Evolutionary conservation across 768 basidiomycete species (phyloP).

Genomic region (Russula vinacea): DNA sequence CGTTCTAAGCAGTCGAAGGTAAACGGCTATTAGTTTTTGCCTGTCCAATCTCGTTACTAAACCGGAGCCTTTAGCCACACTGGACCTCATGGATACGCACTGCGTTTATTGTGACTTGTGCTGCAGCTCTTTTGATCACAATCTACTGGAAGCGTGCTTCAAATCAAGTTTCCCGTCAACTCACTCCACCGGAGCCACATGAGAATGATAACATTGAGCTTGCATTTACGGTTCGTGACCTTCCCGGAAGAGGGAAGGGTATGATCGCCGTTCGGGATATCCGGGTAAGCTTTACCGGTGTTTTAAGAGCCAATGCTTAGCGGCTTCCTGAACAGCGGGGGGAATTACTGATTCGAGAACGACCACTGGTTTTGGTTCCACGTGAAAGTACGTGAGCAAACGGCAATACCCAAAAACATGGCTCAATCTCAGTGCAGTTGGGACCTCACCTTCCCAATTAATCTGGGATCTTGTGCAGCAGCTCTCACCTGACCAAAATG

Average conservation of each 20-base stretch:
- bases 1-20: slow-evolving; percentile 3
- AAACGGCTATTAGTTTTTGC: not conserved
- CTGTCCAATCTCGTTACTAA: not conserved
- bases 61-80: not conserved
- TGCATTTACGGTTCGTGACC: slow-evolving; percentile 18
- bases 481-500: slow-evolving; percentile 38
- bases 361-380: slow-evolving; percentile 54
- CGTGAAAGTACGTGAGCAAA: slow-evolving; percentile 41
- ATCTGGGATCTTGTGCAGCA: slow-evolving; percentile 40
- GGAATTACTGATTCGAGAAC: slow-evolving; percentile 54
- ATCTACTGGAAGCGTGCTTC: slow-evolving; percentile 9
- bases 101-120: not conserved
- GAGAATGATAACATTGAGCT: not conserved
- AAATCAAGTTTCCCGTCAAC: not conserved
- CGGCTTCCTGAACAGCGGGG: slow-evolving; percentile 45
- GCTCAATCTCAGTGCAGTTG: slow-evolving; percentile 36
- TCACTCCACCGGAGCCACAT: not conserved
- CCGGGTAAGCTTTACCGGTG: slow-evolving; percentile 8
- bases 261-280: slow-evolving; percentile 20
- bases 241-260: slow-evolving; percentile 28
- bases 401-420: not conserved
- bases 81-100: not conserved
- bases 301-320: not conserved
- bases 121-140: not conserved
- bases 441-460: slow-evolving; percentile 46